Base-by-base conservation (phyloP, 148 eudicot species). In the Fagopyrum tataricum region DNA sequence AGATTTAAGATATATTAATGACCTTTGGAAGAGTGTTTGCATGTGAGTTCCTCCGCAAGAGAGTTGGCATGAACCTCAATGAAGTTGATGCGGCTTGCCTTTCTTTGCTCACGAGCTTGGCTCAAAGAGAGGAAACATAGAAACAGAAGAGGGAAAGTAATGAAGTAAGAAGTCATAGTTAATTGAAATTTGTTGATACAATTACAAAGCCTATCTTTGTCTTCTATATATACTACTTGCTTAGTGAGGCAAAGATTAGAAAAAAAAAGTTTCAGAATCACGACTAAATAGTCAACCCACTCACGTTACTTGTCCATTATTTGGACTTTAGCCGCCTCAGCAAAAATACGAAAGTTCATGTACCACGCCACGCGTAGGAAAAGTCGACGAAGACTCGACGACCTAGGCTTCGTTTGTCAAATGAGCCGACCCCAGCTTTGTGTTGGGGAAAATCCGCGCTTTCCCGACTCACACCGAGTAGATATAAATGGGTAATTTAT, bases 41-140 rank as follows among this genome's bases (percentile, higher is more conserved):
- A 64, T 8, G 13, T 6, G 42, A 64, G 69, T 0, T 64, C 69
- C n/a, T 64, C 21, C 15, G 15, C 4, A 4, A 64, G 69, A 64
- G 69, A 64, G 69, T 64, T 37, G 69, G 37, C 43, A 64, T 64
- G 69, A 14, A 39, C 69, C 7, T 64, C 44, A 64, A 64, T 64
- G 69, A 37, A 64, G 69, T 64, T n/a, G 10, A 20, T 64, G 18
- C 42, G 37, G 10, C 9, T 31, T 31, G 37, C 44, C 20, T 12
- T 37, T 64, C 14, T 64, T 15, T 64, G 69, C 4, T 37, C 43
- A 31, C 44, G 69, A 43, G 43, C 69, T 13, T 37, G 18, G 43
- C 42, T 62, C 0, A 62, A 62, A 15, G 43, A 62, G 20, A 31
- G 14, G 68, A 62, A 13, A 15, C 68, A 62, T n/a, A 62, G 4